These are phyloP conservation scores for Colletotrichum sp. DNA, from an alignment of 2,329 filamentous ascomycete species.

Conservation along the genomic window DNA sequence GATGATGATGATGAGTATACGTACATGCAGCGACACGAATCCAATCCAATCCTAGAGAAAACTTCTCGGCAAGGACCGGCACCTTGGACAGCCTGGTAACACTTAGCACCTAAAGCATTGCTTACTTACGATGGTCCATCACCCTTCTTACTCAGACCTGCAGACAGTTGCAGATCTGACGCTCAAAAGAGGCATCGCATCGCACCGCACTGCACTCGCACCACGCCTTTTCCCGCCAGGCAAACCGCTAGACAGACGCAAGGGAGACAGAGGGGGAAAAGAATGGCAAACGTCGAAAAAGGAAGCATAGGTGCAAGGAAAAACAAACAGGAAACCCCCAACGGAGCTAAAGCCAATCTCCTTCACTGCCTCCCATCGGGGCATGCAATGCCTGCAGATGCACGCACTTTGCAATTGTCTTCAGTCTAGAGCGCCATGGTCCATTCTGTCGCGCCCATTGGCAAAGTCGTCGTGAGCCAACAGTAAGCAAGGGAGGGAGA, in stretches of 20 bases:
- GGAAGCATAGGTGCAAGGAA: not conserved
- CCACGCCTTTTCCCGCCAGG: not conserved
- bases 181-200: not conserved
- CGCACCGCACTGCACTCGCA: not conserved
- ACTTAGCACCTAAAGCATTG: not conserved
- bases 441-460: not conserved
- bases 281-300: not conserved
- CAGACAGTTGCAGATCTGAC: not conserved
- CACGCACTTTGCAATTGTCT: not conserved
- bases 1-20: not conserved
- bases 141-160: not conserved
- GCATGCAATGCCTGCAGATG: not conserved
- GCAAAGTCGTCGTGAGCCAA: not conserved
- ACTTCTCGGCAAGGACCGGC: not conserved
- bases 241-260: not conserved
- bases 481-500: conserved; percentile 13
- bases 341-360: not conserved
- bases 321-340: not conserved
- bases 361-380: not conserved
- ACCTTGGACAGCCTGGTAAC: not conserved
- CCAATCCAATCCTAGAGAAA: not conserved
- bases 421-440: not conserved
- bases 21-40: not conserved
- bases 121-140: not conserved
- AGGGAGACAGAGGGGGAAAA: not conserved